Conservation (phyloP, 2,329 filamentous ascomycete species). For the Fusarium avenaceum region DNA sequence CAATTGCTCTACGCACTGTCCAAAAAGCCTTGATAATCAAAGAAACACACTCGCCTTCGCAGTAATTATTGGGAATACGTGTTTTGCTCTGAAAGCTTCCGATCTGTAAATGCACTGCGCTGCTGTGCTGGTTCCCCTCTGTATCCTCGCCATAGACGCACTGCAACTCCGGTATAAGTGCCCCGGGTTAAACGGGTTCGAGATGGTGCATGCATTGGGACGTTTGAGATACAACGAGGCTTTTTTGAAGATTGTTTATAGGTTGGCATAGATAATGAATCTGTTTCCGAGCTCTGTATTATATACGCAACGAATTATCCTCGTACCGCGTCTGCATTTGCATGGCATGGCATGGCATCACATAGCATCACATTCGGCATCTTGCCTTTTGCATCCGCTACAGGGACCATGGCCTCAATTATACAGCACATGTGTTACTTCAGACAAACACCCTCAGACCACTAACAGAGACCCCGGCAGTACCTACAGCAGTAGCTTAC, state of each 20-base stretch:
- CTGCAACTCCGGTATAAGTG: constrained; percentile 15
- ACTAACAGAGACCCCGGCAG: neutral
- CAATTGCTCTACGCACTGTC: constrained; percentile 32
- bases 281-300: constrained; percentile 1
- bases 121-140: constrained; percentile 36
- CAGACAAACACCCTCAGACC: constrained; percentile 9
- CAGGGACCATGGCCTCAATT: constrained; percentile 28
- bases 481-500: neutral
- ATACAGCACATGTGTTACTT: neutral
- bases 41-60: constrained; percentile 10
- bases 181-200: constrained; percentile 1
- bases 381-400: constrained; percentile 22
- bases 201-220: constrained; percentile 10
- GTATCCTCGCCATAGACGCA: constrained; percentile 29
- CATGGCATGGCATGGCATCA: constrained; percentile 10
- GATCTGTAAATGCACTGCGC: neutral
- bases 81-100: constrained; percentile 24
- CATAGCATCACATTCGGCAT: constrained; percentile 19
- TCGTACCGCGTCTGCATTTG: constrained; percentile 35
- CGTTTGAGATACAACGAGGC: constrained; percentile 12
- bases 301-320: constrained; percentile 18
- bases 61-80: constrained; percentile 33
- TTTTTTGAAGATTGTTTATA: constrained; percentile 7
- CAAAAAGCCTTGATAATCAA: constrained; percentile 4
- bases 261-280: constrained; percentile 11